Evolutionary conservation across 2,329 filamentous ascomycete species (phyloP), one percentile per base, ranked within the genome.

Genomic region (Microdochium paspali): DNA sequence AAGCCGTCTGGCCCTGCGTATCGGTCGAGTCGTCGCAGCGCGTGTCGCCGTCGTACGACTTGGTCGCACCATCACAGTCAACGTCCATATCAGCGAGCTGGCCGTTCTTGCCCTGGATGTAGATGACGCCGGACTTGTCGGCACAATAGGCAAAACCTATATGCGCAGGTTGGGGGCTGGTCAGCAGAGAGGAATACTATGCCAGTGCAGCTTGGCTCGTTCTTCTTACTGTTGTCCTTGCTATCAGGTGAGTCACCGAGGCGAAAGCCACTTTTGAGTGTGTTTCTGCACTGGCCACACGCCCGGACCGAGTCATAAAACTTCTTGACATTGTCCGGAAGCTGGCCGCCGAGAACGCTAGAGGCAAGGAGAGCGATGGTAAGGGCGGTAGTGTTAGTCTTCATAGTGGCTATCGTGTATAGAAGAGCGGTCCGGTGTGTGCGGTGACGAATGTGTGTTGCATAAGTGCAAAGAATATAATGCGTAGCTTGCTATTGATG

Each of bases 31-130:
- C 62, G 26, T 59, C 65, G 52, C 76, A 79, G 21, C 67, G 63
- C 21, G 67, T 69, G 47, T 69, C 62, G 4, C 58, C 58, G 13
- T 60, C 46, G 26, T 30, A 30, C 26, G 26, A 30, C 2, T 62
- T 63, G 3, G 66, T 62, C 39, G 72, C 59, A 1, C 77, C 77
- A 50, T 81, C 76, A 53, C 77, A 82, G 61, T 81, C 77, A 40
- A 80, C 66, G 49, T 80, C 77, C 70, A 80, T 77, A 57, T 79
- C 72, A 7, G 67, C 69, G 44, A 78, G 64, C 23, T 67, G 58
- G 3, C 64, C 62, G 10, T 59, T 54, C 1, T 57, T 58, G 7
- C 69, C 70, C 43, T 68, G 65, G 40, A 77, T 56, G 58, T 70
- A 77, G 49, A 78, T 63, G 20, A 68, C 58, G 30, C 62, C 61